Conservation (phyloP, 2,329 filamentous ascomycete species). For the Capronia coronata region DNA sequence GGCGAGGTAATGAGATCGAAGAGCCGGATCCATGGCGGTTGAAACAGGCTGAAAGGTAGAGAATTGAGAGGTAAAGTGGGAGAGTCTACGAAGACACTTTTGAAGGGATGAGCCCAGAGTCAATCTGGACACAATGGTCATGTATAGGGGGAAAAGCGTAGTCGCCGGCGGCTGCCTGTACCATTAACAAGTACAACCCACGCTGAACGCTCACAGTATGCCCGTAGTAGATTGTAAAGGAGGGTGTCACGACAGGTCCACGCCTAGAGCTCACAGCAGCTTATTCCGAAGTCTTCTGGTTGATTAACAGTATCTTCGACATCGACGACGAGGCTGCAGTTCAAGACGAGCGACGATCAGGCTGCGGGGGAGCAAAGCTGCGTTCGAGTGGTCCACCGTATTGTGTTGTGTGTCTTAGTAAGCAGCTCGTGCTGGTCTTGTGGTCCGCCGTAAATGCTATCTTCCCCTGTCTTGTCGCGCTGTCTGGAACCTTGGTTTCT, state of each 20-base stretch:
- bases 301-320: neutral
- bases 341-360: neutral
- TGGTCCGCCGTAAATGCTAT: neutral
- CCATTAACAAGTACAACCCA: too few relatives aligned
- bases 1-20: conserved; percentile 67
- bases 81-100: conserved; percentile 11
- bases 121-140: conserved; percentile 4
- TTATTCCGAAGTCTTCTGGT: too few relatives aligned
- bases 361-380: neutral
- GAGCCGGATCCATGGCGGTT: conserved; percentile 36
- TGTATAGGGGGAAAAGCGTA: neutral
- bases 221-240: too few relatives aligned
- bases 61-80: conserved; percentile 12
- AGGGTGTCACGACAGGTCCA: too few relatives aligned
- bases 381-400: neutral
- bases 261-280: too few relatives aligned
- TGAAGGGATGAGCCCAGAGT: conserved; percentile 1
- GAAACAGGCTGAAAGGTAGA: neutral
- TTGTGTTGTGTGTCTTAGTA: too few relatives aligned
- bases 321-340: neutral
- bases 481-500: too few relatives aligned
- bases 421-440: too few relatives aligned
- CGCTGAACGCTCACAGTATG: too few relatives aligned
- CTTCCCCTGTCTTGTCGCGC: too few relatives aligned
- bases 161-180: too few relatives aligned